These are phyloP conservation scores for Curvularia sp. DNA, from an alignment of 2,329 filamentous ascomycete species.

Conservation along the genomic window DNA sequence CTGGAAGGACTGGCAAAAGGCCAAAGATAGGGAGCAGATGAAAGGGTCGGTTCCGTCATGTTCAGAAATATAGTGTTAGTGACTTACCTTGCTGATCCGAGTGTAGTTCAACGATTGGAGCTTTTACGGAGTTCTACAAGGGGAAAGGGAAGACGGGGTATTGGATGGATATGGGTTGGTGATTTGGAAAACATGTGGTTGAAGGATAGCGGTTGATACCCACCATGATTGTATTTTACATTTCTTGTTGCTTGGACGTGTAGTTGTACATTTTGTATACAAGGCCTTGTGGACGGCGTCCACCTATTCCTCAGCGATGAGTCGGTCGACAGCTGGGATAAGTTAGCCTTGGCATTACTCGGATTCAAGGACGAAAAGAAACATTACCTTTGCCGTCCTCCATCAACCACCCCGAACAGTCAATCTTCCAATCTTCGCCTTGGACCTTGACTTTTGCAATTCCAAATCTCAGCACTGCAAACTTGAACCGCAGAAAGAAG, in stretches of 20 bases:
- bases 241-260: not conserved
- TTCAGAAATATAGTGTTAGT: not conserved
- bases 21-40: conserved; percentile 31
- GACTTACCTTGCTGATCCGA: not conserved
- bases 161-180: conserved; percentile 11
- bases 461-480: conserved; percentile 44
- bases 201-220: not conserved
- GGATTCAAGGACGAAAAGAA: too few species aligned
- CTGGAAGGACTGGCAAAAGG: conserved; percentile 41
- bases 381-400: conserved; percentile 47
- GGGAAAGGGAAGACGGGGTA: conserved; percentile 25
- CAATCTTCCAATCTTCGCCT: conserved; percentile 48
- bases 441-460: conserved; percentile 41
- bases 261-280: conserved; percentile 1
- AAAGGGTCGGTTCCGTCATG: conserved; percentile 13
- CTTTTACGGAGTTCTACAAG: conserved; percentile 26
- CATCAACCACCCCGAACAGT: conserved; percentile 44
- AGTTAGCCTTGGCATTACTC: conserved; percentile 13
- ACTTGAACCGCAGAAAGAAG: conserved; percentile 48
- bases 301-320: conserved; percentile 39
- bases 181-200: not conserved
- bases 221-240: not conserved
- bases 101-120: conserved; percentile 18
- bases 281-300: not conserved
- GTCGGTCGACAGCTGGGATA: conserved; percentile 41